These are phyloP conservation scores for Haplosporangium gracile DNA, from an alignment of 192 early-diverging fungal species.

Conservation along the genomic window DNA sequence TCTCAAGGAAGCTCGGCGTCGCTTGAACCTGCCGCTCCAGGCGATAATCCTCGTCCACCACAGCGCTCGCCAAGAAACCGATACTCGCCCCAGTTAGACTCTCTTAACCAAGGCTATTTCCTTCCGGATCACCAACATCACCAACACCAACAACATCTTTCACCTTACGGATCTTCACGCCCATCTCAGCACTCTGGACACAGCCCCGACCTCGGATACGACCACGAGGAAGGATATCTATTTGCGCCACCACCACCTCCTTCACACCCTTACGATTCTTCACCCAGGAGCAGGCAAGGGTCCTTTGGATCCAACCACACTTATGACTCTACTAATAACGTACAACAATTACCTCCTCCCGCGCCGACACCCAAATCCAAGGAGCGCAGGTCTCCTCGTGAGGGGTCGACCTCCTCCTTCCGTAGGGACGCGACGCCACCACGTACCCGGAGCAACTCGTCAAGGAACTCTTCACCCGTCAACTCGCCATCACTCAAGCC, in stretches of 20 bases:
- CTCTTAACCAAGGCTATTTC: not conserved
- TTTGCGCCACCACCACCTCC: not conserved
- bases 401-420: slow-evolving; percentile 21
- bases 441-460: slow-evolving; percentile 27
- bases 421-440: slow-evolving; percentile 20
- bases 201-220: slow-evolving; percentile 5
- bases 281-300: slow-evolving; percentile 31
- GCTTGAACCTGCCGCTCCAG: slow-evolving; percentile 5
- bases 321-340: slow-evolving; percentile 9
- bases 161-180: not conserved
- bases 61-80: slow-evolving; percentile 5
- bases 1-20: slow-evolving; percentile 34
- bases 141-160: not conserved
- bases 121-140: not conserved
- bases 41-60: not conserved
- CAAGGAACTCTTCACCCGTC: slow-evolving; percentile 27
- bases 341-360: slow-evolving; percentile 13
- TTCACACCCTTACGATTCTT: not conserved
- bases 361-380: slow-evolving; percentile 32
- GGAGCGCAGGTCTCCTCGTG: slow-evolving; percentile 15
- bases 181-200: not conserved
- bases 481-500: slow-evolving; percentile 24
- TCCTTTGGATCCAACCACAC: slow-evolving; percentile 21
- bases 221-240: not conserved
- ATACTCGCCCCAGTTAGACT: slow-evolving; percentile 7